Percentiles rank a stretch among this genome's conserved stretches.
Conservation (phyloP, 805 yeast genomes). For the Lachancea thermotolerans region DNA sequence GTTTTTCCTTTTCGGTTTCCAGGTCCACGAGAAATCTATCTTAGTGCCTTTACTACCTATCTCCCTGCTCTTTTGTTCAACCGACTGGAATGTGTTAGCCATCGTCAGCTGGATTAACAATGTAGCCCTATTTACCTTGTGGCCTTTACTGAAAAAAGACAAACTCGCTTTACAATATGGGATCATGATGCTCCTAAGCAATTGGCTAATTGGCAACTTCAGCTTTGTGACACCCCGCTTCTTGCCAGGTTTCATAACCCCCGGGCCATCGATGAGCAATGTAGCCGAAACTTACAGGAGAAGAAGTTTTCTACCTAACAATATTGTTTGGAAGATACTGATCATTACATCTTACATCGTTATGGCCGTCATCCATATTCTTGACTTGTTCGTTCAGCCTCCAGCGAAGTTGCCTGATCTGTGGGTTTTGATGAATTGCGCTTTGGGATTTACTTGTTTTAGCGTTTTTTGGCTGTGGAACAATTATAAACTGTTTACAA, state of each 20-base stretch:
- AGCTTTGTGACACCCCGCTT: constrained; percentile 44
- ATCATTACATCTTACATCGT: constrained; percentile 48
- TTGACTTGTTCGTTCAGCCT: constrained; percentile 47
- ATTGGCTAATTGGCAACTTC: constrained; percentile 71
- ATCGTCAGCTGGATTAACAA: constrained; percentile 84
- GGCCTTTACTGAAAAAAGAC: constrained; percentile 79
- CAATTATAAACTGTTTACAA: constrained; percentile 43
- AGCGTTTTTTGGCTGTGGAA: constrained; percentile 77
- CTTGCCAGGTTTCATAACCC: constrained; percentile 36
- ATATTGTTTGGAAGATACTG: constrained; percentile 42
- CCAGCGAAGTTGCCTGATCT: constrained; percentile 70
- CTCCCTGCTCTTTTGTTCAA: constrained; percentile 50
- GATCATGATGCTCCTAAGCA: constrained; percentile 54
- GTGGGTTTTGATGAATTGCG: constrained; percentile 72
- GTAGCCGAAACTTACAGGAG: constrained; percentile 30
- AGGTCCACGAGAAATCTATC: constrained; percentile 92
- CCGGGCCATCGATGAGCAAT: constrained; percentile 38
- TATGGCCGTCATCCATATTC: constrained; percentile 43
- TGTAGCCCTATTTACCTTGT: constrained; percentile 75
- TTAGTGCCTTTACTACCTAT: constrained; percentile 83
- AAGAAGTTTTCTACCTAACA: constrained; percentile 43
- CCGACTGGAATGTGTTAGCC: constrained; percentile 55
- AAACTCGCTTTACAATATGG: constrained; percentile 65
- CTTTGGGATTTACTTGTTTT: constrained; percentile 72
- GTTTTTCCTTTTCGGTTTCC: constrained; percentile 85